Evolutionary conservation across 208 protist species (phyloP).

Genomic region (Crithidia bombi): DNA sequence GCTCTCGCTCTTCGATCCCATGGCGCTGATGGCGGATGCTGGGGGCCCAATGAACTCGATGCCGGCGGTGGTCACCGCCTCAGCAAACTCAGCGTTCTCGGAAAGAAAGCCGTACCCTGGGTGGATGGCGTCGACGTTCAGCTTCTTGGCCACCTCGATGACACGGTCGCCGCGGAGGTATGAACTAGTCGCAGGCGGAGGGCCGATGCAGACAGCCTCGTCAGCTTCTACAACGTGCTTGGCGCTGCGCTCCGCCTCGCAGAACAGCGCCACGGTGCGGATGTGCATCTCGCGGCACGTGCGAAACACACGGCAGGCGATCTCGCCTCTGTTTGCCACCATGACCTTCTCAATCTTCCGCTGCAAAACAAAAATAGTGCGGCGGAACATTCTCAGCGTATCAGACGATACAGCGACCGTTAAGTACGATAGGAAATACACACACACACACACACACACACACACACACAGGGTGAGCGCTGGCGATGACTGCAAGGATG

Average conservation of each 20-base stretch:
- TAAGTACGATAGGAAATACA: too few relatives aligned
- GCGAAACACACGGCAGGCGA: constrained; percentile 95
- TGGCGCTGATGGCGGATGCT: constrained; percentile 86
- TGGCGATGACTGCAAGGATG: constrained; percentile 18
- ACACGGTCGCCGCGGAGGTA: constrained; percentile 94
- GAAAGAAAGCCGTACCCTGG: constrained; percentile 98
- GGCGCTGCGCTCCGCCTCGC: constrained; percentile 89
- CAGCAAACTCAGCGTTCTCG: constrained; percentile 94
- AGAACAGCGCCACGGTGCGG: constrained; percentile 96
- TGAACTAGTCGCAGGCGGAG: constrained; percentile 55
- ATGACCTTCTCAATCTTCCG: constrained; percentile 93
- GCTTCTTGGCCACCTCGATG: constrained; percentile 84
- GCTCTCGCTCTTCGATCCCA: constrained; percentile 94
- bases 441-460: too few relatives aligned
- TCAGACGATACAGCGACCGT: too few relatives aligned
- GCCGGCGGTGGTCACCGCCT: constrained; percentile 57
- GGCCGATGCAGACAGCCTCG: constrained; percentile 79
- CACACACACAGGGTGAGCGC: too few relatives aligned
- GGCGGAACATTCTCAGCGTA: constrained; percentile 28
- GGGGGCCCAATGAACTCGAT: constrained; percentile 96
- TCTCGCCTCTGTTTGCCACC: constrained; percentile 98
- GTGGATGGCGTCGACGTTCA: constrained; percentile 93
- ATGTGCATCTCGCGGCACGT: constrained; percentile 94
- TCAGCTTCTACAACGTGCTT: constrained; percentile 93
- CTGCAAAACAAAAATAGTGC: constrained; percentile 14